A percentile compares a stretch with the other conserved stretches of the same genome.
Conservation (phyloP, 768 basidiomycete genomes). For the Calvatia gigantea region DNA sequence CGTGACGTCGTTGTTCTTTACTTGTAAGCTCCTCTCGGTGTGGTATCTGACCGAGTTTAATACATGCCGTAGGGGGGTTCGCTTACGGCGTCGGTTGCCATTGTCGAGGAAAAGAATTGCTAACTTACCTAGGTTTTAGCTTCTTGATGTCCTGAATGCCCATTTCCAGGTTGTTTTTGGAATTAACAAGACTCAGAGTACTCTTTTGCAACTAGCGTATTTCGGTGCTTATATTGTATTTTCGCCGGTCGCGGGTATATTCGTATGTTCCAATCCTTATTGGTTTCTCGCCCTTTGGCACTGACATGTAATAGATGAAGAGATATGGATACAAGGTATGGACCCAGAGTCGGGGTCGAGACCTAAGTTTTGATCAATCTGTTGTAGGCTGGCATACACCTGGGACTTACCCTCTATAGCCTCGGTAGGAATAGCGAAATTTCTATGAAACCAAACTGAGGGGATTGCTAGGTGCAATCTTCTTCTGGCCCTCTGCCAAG, state of each 20-base stretch:
- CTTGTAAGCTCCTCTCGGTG: conserved; percentile 38
- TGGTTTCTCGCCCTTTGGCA: not conserved
- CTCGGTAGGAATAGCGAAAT: conserved; percentile 31
- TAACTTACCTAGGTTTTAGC: conserved; percentile 28
- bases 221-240: conserved; percentile 66
- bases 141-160: conserved; percentile 65
- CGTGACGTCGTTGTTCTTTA: conserved; percentile 75
- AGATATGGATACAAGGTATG: conserved; percentile 62
- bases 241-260: conserved; percentile 53
- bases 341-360: not conserved
- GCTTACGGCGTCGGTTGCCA: conserved; percentile 52
- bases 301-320: conserved; percentile 41
- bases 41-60: not conserved
- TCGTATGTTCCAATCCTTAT: conserved; percentile 36
- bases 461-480: conserved; percentile 51
- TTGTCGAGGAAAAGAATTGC: not conserved
- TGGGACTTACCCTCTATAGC: conserved; percentile 58
- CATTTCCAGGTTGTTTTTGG: conserved; percentile 72
- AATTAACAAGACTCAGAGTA: conserved; percentile 68
- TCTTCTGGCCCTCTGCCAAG: conserved; percentile 77
- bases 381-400: conserved; percentile 49
- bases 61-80: conserved; percentile 50
- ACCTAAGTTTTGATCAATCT: not conserved
- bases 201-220: conserved; percentile 72
- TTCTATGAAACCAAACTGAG: not conserved